Percentiles rank a stretch among this genome's conserved stretches.
phyloP scores from a whole-genome alignment of 2,329 filamentous ascomycete genomes.

The Fusarium sacchari region DNA sequence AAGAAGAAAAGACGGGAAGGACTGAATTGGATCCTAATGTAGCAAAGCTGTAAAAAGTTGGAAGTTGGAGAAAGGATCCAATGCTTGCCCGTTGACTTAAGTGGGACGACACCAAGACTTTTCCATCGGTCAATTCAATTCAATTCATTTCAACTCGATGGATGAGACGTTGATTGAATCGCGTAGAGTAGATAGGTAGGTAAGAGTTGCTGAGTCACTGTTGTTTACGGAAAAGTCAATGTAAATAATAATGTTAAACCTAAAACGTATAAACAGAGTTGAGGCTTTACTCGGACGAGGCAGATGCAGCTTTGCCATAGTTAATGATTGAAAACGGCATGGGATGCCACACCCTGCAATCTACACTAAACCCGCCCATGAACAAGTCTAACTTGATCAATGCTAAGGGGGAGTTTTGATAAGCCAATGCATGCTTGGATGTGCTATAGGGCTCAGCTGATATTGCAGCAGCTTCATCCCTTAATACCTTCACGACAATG shows the following conservation, averaged over 20 bases:
- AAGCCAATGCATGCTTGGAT: constrained; percentile 17
- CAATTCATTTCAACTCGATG: background rate
- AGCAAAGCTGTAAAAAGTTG: constrained; percentile 24
- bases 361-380: constrained; percentile 15
- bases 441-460: constrained; percentile 14
- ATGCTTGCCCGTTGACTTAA: constrained; percentile 14
- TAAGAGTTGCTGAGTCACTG: background rate
- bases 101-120: constrained; percentile 28
- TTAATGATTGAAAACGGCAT: background rate
- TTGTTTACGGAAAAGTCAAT: constrained; percentile 19
- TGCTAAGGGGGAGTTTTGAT: background rate
- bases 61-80: constrained; percentile 11
- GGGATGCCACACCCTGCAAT: constrained; percentile 17
- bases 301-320: background rate
- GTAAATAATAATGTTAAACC: constrained; percentile 34
- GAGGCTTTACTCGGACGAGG: background rate
- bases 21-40: background rate
- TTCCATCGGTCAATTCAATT: background rate
- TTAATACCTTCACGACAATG: background rate
- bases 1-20: background rate
- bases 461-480: background rate
- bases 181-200: background rate
- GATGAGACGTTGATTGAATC: constrained; percentile 2
- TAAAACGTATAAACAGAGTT: constrained; percentile 4
- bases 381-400: constrained; percentile 2